Conservation (phyloP, 495 filamentous ascomycete genomes). For the Xylaria nigripes region DNA sequence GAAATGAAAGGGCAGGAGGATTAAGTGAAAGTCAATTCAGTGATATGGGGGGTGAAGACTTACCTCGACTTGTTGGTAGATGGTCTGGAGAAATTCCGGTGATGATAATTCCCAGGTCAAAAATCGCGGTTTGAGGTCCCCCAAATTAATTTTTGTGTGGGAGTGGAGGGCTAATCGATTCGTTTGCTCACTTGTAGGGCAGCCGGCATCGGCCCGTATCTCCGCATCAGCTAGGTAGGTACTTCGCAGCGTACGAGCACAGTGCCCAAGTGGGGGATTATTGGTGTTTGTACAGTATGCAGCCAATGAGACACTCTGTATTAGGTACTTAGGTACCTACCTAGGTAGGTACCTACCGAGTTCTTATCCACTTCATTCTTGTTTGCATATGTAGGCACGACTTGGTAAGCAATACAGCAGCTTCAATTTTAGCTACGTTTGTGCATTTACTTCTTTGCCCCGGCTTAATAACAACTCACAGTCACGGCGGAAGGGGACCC, state of each 20-base stretch:
- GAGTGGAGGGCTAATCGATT: conserved; percentile 27
- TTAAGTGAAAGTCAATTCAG: not conserved
- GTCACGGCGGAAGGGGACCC: too few species aligned
- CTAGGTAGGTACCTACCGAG: too few species aligned
- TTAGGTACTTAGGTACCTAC: not conserved
- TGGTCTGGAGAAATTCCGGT: conserved; percentile 18
- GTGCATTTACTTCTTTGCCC: too few species aligned
- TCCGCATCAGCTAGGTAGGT: not conserved
- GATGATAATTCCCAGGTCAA: conserved; percentile 18
- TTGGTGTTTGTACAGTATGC: too few species aligned
- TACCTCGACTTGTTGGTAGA: conserved; percentile 27
- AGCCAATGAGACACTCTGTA: not conserved
- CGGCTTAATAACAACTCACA: too few species aligned
- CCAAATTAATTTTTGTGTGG: conserved; percentile 29
- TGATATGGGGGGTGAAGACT: conserved; percentile 6
- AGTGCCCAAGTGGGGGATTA: not conserved
- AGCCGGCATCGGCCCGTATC: not conserved
- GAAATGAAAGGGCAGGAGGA: not conserved
- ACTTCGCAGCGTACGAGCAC: not conserved
- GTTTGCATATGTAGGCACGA: too few species aligned
- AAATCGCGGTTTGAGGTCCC: conserved; percentile 16
- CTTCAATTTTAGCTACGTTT: too few species aligned
- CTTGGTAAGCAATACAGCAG: too few species aligned
- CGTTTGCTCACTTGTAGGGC: conserved; percentile 1
- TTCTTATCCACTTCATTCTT: too few species aligned